Evolutionary conservation across 2,329 filamentous ascomycete genomes (phyloP).

Genomic region (Penicillium sp.): DNA sequence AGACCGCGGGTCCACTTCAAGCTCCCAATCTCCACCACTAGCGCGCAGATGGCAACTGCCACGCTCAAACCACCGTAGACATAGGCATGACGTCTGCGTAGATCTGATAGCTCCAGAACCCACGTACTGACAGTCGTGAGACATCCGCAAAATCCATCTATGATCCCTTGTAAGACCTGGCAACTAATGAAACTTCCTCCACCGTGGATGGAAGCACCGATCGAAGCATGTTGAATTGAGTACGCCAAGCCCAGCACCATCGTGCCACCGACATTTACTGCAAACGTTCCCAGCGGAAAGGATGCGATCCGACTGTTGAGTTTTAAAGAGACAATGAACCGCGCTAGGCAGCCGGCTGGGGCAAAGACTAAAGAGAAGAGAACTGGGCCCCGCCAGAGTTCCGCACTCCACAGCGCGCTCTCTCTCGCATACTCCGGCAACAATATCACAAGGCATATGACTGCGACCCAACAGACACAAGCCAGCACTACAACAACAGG

Average conservation of each 20-base stretch:
- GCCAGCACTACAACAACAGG: constrained; percentile 63
- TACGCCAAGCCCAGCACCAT: constrained; percentile 74
- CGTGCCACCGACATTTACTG: constrained; percentile 73
- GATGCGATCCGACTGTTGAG: constrained; percentile 64
- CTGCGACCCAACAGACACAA: constrained; percentile 71
- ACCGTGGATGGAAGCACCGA: constrained; percentile 13
- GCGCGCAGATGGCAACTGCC: constrained; percentile 32
- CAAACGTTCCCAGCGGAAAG: constrained; percentile 82
- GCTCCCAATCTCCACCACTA: constrained; percentile 74
- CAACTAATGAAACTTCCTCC: constrained; percentile 59
- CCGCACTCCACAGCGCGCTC: constrained; percentile 34
- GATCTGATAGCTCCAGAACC: constrained; percentile 56
- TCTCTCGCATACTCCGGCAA: constrained; percentile 56
- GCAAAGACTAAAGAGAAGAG: constrained; percentile 76
- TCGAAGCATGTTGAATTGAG: constrained; percentile 66
- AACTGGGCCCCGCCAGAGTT: constrained; percentile 70
- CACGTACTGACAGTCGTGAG: constrained; percentile 66
- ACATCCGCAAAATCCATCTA: constrained; percentile 66
- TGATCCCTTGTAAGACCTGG: constrained; percentile 62
- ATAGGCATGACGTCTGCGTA: constrained; percentile 61
- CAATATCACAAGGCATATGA: constrained; percentile 56
- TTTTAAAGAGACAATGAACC: constrained; percentile 68
- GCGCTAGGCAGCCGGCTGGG: constrained; percentile 68
- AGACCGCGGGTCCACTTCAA: constrained; percentile 69
- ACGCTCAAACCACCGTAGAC: constrained; percentile 48